Evolutionary conservation across 108 stramenopile species (phyloP).

Genomic region (Cyclotella cryptica): DNA sequence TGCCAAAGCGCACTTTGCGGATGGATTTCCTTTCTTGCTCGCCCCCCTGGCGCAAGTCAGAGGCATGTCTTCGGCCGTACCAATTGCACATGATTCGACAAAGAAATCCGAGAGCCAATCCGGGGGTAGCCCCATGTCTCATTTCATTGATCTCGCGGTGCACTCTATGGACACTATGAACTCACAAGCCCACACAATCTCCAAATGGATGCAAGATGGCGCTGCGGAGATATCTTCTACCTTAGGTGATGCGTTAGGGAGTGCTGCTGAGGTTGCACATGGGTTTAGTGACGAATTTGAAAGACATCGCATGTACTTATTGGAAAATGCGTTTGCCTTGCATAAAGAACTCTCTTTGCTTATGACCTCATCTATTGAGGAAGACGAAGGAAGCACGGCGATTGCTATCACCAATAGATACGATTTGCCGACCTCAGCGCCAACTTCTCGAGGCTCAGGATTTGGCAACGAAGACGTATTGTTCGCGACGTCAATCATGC

Average conservation of each 20-base stretch:
- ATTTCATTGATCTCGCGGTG: conserved; percentile 25
- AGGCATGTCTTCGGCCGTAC: conserved; percentile 57
- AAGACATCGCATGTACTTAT: conserved; percentile 35
- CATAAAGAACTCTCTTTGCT: conserved; percentile 42
- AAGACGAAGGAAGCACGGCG: conserved; percentile 24
- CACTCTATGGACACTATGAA: conserved; percentile 39
- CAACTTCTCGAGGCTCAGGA: conserved; percentile 13
- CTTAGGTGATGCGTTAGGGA: conserved; percentile 31
- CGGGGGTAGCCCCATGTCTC: conserved; percentile 34
- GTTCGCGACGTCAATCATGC: conserved; percentile 37
- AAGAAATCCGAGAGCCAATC: conserved; percentile 9
- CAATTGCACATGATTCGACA: conserved; percentile 13
- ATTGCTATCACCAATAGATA: conserved; percentile 32
- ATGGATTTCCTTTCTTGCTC: conserved; percentile 88
- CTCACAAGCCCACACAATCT: conserved; percentile 36
- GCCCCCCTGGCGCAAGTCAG: conserved; percentile 80
- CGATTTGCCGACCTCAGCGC: not conserved
- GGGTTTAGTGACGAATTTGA: conserved; percentile 43
- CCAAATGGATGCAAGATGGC: conserved; percentile 49
- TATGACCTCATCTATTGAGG: conserved; percentile 35
- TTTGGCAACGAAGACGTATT: conserved; percentile 22
- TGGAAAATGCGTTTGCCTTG: conserved; percentile 38
- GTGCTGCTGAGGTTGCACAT: conserved; percentile 33
- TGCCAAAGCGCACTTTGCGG: conserved; percentile 71
- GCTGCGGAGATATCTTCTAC: conserved; percentile 36